phyloP scores from a whole-genome alignment of 768 basidiomycete genomes.

The Panaeolus cyanescens region DNA sequence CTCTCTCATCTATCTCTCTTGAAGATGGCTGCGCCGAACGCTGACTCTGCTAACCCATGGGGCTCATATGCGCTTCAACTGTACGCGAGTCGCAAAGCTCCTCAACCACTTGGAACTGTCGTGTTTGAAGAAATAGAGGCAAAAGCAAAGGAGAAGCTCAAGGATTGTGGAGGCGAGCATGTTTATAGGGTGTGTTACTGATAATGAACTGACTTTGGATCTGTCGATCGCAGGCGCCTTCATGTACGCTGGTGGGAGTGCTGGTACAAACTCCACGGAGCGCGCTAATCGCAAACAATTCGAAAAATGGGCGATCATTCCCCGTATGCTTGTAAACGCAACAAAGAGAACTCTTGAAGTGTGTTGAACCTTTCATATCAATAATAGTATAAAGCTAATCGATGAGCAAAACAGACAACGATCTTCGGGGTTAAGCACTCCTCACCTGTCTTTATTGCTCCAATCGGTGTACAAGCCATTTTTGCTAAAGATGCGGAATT shows the following conservation, averaged over 20 bases:
- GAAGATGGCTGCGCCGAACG: slow-evolving; percentile 11
- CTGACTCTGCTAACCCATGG: slow-evolving; percentile 32
- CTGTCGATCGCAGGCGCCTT: slow-evolving; percentile 50
- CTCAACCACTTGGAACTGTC: slow-evolving; percentile 60
- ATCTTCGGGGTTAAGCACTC: slow-evolving; percentile 69
- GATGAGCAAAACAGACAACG: slow-evolving; percentile 49
- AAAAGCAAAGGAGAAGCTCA: slow-evolving; percentile 64
- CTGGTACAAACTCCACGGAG: slow-evolving; percentile 71
- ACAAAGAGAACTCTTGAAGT: slow-evolving; percentile 64
- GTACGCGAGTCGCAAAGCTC: slow-evolving; percentile 39
- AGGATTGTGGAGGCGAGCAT: slow-evolving; percentile 52
- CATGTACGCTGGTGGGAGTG: slow-evolving; percentile 76
- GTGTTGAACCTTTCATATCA: slow-evolving; percentile 12
- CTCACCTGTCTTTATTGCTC: slow-evolving; percentile 65
- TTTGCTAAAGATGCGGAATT: slow-evolving; percentile 73
- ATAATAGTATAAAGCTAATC: not conserved
- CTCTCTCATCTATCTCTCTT: not conserved
- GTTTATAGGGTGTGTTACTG: not conserved
- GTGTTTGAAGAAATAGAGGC: slow-evolving; percentile 62
- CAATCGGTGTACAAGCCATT: slow-evolving; percentile 80
- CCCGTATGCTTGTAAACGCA: slow-evolving; percentile 71
- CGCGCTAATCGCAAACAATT: slow-evolving; percentile 65
- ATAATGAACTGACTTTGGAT: not conserved
- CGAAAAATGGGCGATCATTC: slow-evolving; percentile 73
- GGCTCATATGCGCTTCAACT: slow-evolving; percentile 39